Percentiles rank a stretch among this genome's conserved stretches.
phyloP scores from a whole-genome alignment of 2,329 filamentous ascomycete genomes.

The Blastomyces gilchristii region DNA sequence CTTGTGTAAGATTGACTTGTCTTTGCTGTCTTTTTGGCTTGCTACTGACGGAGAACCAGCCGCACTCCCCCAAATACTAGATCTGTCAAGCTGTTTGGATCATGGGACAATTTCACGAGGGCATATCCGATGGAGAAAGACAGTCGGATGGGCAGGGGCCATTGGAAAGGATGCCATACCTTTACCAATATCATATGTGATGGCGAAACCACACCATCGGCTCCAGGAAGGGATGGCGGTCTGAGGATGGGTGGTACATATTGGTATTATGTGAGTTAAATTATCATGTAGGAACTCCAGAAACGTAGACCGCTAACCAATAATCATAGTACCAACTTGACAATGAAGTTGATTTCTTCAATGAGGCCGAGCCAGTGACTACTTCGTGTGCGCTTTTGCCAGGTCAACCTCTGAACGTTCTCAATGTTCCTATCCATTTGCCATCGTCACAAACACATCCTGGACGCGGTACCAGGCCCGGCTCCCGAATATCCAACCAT shows the following conservation, averaged over 20 bases:
- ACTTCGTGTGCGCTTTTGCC: slow-evolving; percentile 75
- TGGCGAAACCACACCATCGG: slow-evolving; percentile 47
- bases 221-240: slow-evolving; percentile 58
- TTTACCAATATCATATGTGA: slow-evolving; percentile 81
- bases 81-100: slow-evolving; percentile 73
- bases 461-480: slow-evolving; percentile 53
- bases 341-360: slow-evolving; percentile 64
- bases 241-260: slow-evolving; percentile 89
- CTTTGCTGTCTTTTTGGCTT: neutral
- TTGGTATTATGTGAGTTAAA: slow-evolving; percentile 68
- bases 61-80: slow-evolving; percentile 31
- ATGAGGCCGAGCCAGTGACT: slow-evolving; percentile 61
- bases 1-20: slow-evolving; percentile 20
- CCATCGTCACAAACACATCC: slow-evolving; percentile 36
- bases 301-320: slow-evolving; percentile 1
- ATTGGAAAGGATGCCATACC: slow-evolving; percentile 80
- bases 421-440: slow-evolving; percentile 65
- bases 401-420: slow-evolving; percentile 74
- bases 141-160: slow-evolving; percentile 57
- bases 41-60: slow-evolving; percentile 14
- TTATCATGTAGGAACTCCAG: neutral
- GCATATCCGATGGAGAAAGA: slow-evolving; percentile 76
- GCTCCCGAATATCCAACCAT: slow-evolving; percentile 47
- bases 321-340: slow-evolving; percentile 67
- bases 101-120: slow-evolving; percentile 87